phyloP scores from a whole-genome alignment of 768 basidiomycete genomes.

The Russula sp. region DNA sequence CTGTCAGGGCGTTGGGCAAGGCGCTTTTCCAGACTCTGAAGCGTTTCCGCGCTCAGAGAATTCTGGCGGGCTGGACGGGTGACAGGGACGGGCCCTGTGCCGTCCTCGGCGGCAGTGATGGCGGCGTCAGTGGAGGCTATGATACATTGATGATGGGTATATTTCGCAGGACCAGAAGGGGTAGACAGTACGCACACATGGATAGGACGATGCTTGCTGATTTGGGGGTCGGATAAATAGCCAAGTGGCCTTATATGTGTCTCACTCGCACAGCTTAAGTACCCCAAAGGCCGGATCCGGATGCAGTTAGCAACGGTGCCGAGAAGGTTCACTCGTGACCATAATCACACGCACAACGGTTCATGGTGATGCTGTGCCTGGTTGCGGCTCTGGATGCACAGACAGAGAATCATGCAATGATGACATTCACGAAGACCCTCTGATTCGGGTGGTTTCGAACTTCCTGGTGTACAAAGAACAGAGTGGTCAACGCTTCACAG shows the following conservation, averaged over 20 bases:
- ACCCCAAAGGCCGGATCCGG: too few relatives aligned
- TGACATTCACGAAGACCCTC: too few relatives aligned
- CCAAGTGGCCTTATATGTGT: slow-evolving; percentile 11
- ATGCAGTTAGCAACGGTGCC: too few relatives aligned
- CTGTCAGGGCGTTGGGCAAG: slow-evolving; percentile 50
- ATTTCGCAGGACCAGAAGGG: neutral
- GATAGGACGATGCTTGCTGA: neutral
- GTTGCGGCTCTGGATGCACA: too few relatives aligned
- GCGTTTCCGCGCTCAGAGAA: slow-evolving; percentile 31
- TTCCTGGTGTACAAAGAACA: too few relatives aligned
- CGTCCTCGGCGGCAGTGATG: neutral
- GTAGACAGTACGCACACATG: slow-evolving; percentile 13
- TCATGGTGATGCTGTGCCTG: too few relatives aligned
- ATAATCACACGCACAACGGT: too few relatives aligned
- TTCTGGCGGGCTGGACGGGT: slow-evolving; percentile 25
- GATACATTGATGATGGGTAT: neutral
- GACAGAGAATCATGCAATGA: too few relatives aligned
- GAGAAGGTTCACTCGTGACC: too few relatives aligned
- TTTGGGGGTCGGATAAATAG: neutral
- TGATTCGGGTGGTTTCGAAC: too few relatives aligned
- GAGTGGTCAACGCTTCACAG: too few relatives aligned
- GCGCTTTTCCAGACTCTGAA: slow-evolving; percentile 45
- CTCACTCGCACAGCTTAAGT: too few relatives aligned
- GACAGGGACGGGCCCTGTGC: neutral
- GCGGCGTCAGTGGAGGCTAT: slow-evolving; percentile 9